Evolutionary conservation across 139 green algal species (phyloP), one percentile per base, ranked within the genome.

Genomic region (Chlorella sp.): DNA sequence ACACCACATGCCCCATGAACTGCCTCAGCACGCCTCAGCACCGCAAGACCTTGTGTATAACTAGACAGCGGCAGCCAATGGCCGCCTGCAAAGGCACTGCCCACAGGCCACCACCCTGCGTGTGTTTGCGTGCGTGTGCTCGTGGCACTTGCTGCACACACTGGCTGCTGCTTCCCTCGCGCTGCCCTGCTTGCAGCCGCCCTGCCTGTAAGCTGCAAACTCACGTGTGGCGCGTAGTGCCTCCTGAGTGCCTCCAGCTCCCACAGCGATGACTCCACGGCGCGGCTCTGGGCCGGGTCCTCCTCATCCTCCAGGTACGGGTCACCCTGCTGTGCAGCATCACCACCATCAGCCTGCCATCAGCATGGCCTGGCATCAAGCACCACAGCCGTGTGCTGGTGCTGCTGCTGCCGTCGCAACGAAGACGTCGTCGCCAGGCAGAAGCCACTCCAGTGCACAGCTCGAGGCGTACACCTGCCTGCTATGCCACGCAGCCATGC

Each of bases 241-340:
- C 77, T 72, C n/a, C 80, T 70, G 17, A 98, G 79, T 1, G 84
- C 83, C 32, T 88, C 83, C 24, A 98, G 36, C 86, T 99, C 95
- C 95, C 95, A 99, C 77, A 99, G 79, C 14, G 84, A 93, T 80
- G 90, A 97, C 80, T 97, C 91, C 60, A 97, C 77, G 0, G 91
- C 93, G 1, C 88, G 65, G 73, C 77, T 88, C n/a, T 87, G 74
- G 24, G 85, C 87, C 5, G 92, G 92, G 62, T 96, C 89, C 2
- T 70, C 2, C 76, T 90, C 86, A 0, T 10, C 17, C 3, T 70
- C 62, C 49, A 91, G 71, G 71, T 89, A 96, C 6, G 74, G 62
- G 31, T 49, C 63, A n/a, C n/a, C n/a, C n/a, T n/a, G n/a, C n/a
- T n/a, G n/a, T 55, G 50, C 33, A n/a, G 67, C 50, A 3, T 29